phyloP scores from a whole-genome alignment of 2,329 filamentous ascomycete genomes.

The Anthostomella pinea region DNA sequence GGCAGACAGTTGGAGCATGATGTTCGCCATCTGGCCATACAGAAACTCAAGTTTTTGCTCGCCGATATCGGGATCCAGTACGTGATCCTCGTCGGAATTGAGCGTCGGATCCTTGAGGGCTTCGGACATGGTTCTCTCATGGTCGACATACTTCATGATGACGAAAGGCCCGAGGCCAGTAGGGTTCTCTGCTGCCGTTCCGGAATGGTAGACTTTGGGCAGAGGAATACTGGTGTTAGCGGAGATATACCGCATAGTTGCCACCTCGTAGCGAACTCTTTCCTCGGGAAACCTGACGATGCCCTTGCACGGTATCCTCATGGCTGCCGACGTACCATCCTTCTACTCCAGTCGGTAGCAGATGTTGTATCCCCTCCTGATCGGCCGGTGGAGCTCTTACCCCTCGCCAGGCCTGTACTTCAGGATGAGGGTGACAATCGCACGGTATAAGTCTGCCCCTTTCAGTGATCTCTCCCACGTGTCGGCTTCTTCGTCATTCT shows the following conservation, averaged over 20 bases:
- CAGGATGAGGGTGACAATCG: conserved; percentile 21
- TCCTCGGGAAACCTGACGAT: conserved; percentile 37
- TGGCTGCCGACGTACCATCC: conserved; percentile 30
- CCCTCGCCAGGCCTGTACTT: conserved; percentile 24
- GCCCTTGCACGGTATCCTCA: conserved; percentile 30
- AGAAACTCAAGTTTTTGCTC: conserved; percentile 32
- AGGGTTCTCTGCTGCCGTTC: conserved; percentile 31
- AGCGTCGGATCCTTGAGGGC: conserved; percentile 27
- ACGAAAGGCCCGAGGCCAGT: conserved; percentile 35
- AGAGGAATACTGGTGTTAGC: conserved; percentile 35
- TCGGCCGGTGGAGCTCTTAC: conserved; percentile 21
- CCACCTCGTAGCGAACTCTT: conserved; percentile 36
- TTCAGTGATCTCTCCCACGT: conserved; percentile 24
- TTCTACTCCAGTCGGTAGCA: conserved; percentile 32
- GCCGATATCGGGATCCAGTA: conserved; percentile 34
- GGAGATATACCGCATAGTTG: conserved; percentile 33
- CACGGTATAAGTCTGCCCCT: conserved; percentile 16
- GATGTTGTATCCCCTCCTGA: conserved; percentile 31
- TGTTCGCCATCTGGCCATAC: conserved; percentile 40
- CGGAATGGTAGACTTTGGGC: conserved; percentile 31
- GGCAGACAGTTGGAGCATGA: conserved; percentile 37
- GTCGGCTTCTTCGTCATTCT: conserved; percentile 22
- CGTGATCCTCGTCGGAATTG: conserved; percentile 22
- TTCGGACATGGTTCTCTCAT: conserved; percentile 27
- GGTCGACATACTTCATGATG: conserved; percentile 37